Evolutionary conservation across 2,329 filamentous ascomycete species (phyloP), one percentile per base, ranked within the genome.

Genomic region (Calonectria hongkongensis): DNA sequence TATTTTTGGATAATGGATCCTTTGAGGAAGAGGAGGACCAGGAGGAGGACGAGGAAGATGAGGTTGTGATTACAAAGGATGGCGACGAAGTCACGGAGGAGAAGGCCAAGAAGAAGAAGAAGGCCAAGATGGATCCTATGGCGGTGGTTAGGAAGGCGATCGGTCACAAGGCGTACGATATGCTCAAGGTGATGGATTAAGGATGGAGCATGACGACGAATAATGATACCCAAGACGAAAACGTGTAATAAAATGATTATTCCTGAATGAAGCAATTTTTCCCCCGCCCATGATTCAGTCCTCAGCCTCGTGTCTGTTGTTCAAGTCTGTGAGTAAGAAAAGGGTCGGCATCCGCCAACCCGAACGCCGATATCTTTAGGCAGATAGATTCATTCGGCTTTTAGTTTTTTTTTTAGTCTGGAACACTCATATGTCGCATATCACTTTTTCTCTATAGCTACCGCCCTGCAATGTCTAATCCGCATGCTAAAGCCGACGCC

Each of bases 151-250:
- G 83, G 76, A 90, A 87, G 83, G 87, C 88, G 0, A 86, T 91
- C 27, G 82, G 84, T 2, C 88, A 91, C 74, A 86, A 88, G 75
- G 88, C 88, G 2, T 92, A 91, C 76, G 82, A 84, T 1, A 90
- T 91, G 88, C 77, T 92, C 68, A 82, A 84, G 77, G 87, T 92
- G 28, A 74, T 90, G 27, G 90, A 92, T 75, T 92, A 79, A 81
- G 18, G 9, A 41, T n/a, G 12, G 15, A 36, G n/a, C 66, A 58
- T 64, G 71, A 10, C 68, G 27, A 76, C 45, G 72, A 74, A 73
- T 66, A 66, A 74, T 65, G 70, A 81, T 79, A 79, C 76, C 77
- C 74, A 74, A 68, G 68, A 71, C 43, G 67, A 28, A 47, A 36
- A 50, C 15, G 27, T 48, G 41, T 50, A 45, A 16, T 41, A 60